Conservation (phyloP, 306 rosid genomes). For the Fragaria nilgerrensis region DNA sequence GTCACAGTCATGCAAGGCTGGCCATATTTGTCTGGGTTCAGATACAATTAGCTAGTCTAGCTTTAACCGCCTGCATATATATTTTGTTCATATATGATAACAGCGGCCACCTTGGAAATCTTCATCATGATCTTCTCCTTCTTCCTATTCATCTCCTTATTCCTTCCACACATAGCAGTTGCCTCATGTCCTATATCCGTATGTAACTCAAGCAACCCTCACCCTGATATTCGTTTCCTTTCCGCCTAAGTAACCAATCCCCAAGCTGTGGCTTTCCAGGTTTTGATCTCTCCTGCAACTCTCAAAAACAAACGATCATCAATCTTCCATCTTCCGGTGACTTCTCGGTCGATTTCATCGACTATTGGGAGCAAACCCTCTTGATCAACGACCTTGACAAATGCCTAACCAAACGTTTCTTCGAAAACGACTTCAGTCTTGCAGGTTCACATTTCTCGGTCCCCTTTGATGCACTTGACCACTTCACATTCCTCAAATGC, state of each 20-base stretch:
- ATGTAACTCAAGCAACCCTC: not conserved
- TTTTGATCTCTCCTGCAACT: not conserved
- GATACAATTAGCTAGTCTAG: too few relatives aligned
- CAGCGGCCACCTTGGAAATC: not conserved
- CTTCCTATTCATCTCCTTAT: not conserved
- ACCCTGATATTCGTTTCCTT: not conserved
- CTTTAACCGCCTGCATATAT: not conserved
- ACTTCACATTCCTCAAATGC: not conserved
- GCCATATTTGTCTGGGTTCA: too few relatives aligned
- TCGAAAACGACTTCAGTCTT: not conserved
- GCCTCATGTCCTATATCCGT: not conserved
- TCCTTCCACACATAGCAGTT: not conserved
- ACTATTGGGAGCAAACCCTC: not conserved
- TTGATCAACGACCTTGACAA: not conserved
- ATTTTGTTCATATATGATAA: not conserved
- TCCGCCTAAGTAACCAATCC: not conserved
- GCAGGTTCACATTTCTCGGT: not conserved
- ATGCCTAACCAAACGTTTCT: not conserved
- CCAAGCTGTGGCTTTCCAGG: not conserved
- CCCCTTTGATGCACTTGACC: not conserved
- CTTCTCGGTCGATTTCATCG: not conserved
- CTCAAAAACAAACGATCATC: not conserved
- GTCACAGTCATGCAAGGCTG: too few relatives aligned
- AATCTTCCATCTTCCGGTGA: not conserved
- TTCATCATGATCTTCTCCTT: not conserved